Percentiles rank a stretch among this genome's conserved stretches.
These are phyloP conservation scores for Lenzites betulinus DNA, from an alignment of 768 basidiomycete species.

Conservation along the genomic window DNA sequence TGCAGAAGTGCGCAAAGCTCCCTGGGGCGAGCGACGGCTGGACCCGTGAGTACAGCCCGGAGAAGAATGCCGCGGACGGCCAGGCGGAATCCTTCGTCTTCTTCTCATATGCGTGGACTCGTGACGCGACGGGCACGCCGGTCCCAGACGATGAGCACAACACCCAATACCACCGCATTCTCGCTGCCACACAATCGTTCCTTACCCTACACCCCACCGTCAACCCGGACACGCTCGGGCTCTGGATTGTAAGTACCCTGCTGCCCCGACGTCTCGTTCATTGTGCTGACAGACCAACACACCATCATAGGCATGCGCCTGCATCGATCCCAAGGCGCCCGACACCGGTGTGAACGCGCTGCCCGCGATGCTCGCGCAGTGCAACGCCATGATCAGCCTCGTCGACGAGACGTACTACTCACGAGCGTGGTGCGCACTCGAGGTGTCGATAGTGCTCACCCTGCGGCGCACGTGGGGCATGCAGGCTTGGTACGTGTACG, in stretches of 20 bases:
- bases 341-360: neutral
- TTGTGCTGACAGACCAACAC: neutral
- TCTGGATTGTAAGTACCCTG: neutral
- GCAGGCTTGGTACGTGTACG: neutral
- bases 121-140: neutral
- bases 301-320: neutral
- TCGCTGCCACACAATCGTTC: neutral
- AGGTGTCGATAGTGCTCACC: neutral
- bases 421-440: neutral
- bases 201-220: neutral
- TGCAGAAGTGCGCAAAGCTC: neutral
- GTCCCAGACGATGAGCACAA: neutral
- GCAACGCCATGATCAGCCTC: neutral
- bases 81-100: neutral
- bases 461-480: neutral
- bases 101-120: neutral
- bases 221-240: neutral
- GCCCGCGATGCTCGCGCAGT: neutral
- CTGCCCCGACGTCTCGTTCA: neutral
- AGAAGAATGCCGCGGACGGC: neutral
- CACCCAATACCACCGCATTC: conserved; percentile 1
- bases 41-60: neutral
- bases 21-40: neutral
- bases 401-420: neutral
- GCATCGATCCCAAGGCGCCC: neutral